Conservation (phyloP, 441 rosid genomes). For the Macaranga tanarius region DNA sequence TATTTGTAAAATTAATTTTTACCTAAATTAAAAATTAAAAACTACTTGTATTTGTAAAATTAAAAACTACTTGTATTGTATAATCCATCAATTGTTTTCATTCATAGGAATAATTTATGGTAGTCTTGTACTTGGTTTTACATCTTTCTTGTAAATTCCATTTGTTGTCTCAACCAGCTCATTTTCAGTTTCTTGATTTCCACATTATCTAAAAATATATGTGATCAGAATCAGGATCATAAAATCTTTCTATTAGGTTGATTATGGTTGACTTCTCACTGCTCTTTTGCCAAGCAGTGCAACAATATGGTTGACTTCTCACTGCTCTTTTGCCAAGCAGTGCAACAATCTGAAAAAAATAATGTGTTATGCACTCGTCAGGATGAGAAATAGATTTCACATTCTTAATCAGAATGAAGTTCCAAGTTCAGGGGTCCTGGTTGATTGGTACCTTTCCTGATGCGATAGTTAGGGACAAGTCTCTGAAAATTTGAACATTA, state of each 20-base stretch:
- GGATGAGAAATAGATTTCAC: too few species aligned
- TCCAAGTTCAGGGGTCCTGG: not conserved
- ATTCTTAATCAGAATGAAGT: not conserved
- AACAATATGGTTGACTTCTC: conserved; percentile 81
- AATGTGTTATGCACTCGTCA: not conserved
- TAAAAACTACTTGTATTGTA: too few species aligned
- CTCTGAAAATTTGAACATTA: conserved; percentile 55
- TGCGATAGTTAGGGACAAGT: conserved; percentile 48
- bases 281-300: conserved; percentile 80
- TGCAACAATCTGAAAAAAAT: conserved; percentile 57
- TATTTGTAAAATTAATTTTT: too few species aligned
- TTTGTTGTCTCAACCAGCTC: conserved; percentile 64
- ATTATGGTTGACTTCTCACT: conserved; percentile 81
- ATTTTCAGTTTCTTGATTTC: conserved; percentile 43
- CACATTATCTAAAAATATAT: conserved; percentile 42
- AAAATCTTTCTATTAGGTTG: conserved; percentile 68
- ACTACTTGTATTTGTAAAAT: too few species aligned
- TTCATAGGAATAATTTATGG: too few species aligned
- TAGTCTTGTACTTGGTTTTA: too few species aligned
- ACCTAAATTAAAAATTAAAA: too few species aligned
- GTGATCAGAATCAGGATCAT: conserved; percentile 62
- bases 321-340: conserved; percentile 76
- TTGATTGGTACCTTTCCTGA: conserved; percentile 56
- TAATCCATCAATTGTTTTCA: too few species aligned
- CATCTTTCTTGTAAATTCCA: conserved; percentile 20